These are phyloP conservation scores for Penicillium lividum DNA, from an alignment of 495 filamentous ascomycete species.

Conservation along the genomic window DNA sequence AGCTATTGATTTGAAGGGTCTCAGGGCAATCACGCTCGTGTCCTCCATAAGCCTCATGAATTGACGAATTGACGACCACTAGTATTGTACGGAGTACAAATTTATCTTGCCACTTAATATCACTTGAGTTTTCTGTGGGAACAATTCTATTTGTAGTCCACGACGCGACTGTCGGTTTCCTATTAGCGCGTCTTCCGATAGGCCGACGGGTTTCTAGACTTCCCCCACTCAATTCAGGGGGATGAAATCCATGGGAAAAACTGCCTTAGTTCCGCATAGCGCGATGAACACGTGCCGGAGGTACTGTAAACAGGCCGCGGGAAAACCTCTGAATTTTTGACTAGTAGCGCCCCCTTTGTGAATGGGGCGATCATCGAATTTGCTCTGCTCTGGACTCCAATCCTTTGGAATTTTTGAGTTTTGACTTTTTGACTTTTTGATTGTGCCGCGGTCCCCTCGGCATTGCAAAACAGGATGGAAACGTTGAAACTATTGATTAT, in stretches of 20 bases:
- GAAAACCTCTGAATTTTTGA: background rate
- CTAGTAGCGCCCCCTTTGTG: conserved; percentile 1
- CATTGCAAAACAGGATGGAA: background rate
- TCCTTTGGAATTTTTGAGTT: background rate
- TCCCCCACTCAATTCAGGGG: conserved; percentile 7
- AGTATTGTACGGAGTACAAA: background rate
- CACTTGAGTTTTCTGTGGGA: background rate
- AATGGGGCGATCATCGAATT: conserved; percentile 9
- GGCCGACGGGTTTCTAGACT: background rate
- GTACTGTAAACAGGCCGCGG: background rate
- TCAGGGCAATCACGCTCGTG: background rate
- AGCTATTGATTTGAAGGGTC: background rate
- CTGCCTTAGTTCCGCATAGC: conserved; percentile 5
- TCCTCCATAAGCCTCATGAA: background rate
- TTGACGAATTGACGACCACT: background rate
- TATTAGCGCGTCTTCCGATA: background rate
- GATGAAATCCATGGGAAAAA: background rate
- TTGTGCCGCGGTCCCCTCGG: conserved; percentile 1
- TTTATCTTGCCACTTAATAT: background rate
- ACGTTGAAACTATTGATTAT: conserved; percentile 14
- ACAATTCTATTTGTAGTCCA: background rate
- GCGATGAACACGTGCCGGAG: conserved; percentile 5
- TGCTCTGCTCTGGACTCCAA: conserved; percentile 11
- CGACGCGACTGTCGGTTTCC: conserved; percentile 4
- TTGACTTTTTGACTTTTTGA: background rate